Evolutionary conservation across 306 rosid species (phyloP).

Genomic region (Gleditsia sinensis): DNA sequence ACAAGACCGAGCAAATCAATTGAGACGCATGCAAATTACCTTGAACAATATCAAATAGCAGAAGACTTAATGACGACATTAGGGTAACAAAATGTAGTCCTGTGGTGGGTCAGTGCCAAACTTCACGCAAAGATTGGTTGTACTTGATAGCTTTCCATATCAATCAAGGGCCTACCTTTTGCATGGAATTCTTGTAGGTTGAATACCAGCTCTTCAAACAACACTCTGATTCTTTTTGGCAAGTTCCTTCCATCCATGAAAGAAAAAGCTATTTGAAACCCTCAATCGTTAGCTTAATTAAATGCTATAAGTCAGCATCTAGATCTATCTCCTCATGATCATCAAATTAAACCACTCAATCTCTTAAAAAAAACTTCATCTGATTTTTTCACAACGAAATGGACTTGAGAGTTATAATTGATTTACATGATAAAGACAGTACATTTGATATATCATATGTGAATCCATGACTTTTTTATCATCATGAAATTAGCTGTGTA

Average conservation of each 20-base stretch:
- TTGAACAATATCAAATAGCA: no score
- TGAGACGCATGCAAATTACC: no score
- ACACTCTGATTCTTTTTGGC: neutral
- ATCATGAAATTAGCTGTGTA: neutral
- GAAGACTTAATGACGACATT: no score
- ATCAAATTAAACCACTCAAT: conserved; percentile 6
- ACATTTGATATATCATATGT: neutral
- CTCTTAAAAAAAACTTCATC: neutral
- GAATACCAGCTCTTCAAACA: neutral
- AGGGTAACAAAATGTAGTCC: no score
- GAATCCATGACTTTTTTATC: neutral
- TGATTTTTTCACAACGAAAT: neutral
- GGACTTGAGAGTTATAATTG: neutral
- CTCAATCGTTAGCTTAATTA: neutral
- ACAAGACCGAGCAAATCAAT: no score
- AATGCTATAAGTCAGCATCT: neutral
- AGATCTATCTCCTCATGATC: neutral
- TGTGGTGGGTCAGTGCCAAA: neutral
- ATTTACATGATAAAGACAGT: neutral
- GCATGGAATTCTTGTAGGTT: neutral
- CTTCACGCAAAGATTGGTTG: neutral
- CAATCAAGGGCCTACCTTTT: neutral
- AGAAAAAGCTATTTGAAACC: neutral
- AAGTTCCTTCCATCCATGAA: neutral
- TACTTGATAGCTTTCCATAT: neutral